Percentiles rank a stretch among this genome's conserved stretches.
phyloP scores from a whole-genome alignment of 2,329 filamentous ascomycete species.

The Microcyclosporella mali region DNA sequence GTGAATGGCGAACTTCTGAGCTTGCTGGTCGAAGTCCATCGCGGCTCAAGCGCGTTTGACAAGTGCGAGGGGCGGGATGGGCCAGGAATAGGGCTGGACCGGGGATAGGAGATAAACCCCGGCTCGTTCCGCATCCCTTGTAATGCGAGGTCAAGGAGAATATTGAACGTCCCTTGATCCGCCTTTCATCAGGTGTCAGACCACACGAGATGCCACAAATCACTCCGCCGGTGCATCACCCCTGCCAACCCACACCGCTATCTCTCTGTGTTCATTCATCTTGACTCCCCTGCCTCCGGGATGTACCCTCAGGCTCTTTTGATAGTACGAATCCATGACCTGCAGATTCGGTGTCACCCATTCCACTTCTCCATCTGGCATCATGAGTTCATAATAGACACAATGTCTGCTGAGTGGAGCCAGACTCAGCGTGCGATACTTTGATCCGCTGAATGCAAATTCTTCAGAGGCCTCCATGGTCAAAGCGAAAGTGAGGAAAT shows the following conservation, averaged over 20 bases:
- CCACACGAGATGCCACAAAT: too few species aligned
- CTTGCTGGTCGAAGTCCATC: constrained; percentile 29
- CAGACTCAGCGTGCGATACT: constrained; percentile 71
- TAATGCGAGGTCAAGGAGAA: too few species aligned
- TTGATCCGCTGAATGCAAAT: constrained; percentile 88
- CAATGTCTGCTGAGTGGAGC: constrained; percentile 72
- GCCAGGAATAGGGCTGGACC: too few species aligned
- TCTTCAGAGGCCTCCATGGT: constrained; percentile 87
- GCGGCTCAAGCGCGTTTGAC: constrained; percentile 4
- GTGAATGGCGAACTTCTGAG: constrained; percentile 73
- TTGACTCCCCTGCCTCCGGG: constrained; percentile 68
- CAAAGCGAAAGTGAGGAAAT: constrained; percentile 89
- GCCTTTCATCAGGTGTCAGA: too few species aligned
- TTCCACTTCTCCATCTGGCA: constrained; percentile 40
- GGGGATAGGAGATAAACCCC: too few species aligned
- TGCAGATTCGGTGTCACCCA: constrained; percentile 70
- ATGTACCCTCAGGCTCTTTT: constrained; percentile 77
- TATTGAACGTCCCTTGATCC: too few species aligned
- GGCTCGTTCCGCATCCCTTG: too few species aligned
- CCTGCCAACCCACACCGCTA: constrained; percentile 5
- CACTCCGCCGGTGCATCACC: neutral
- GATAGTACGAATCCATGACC: constrained; percentile 86
- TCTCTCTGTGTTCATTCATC: constrained; percentile 2
- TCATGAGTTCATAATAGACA: constrained; percentile 68
- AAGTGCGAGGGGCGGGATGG: constrained; percentile 1